Evolutionary conservation across 164 flowering plant genomes (phyloP), one percentile per base, ranked within the genome.

Genomic region (Dillenia suffruticosa): DNA sequence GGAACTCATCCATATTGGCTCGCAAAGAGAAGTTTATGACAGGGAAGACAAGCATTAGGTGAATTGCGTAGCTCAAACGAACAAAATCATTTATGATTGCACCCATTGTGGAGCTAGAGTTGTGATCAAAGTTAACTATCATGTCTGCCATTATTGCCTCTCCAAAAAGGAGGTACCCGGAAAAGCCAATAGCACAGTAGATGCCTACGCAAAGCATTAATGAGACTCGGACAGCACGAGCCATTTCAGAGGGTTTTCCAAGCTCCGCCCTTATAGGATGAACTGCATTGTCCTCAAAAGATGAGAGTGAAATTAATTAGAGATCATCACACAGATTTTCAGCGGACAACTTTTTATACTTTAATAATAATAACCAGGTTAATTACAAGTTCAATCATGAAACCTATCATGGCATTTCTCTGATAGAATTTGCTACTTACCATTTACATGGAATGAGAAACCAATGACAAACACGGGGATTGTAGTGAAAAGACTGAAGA

Each of bases 401-500:
- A 32, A 32, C 6, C 40, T 32, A 32, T 32, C 40, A 32, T 32
- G 6, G 5, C 6, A 32, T 5, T 32, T 5, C 40, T 32, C 7
- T 0, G 3, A 26, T 8, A 51, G 16, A n/a, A 51, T 1, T 51
- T 15, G 16, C 7, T 51, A 32, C 77, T 79, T 62, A 91, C 98
- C 94, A 70, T 92, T 95, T 78, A 90, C 92, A 67, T 95, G 97
- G 67, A 86, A 95, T 19, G 94, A 88, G 79, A 85, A 95, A 32
- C 97, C 97, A 9, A 97, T 90, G 3, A 95, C 99, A 8, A 90
- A 82, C 9, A 95, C 97, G 0, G 99, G 99, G 48, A 88, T 79
- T 0, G 90, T 96, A 0, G 99, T 92, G 80, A 95, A 95, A 14
- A 95, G 91, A 19, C 90, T 65, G n/a, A 86, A 80, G 77, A 88